These are phyloP conservation scores for Leptomonas seymouri DNA, from an alignment of 208 protist genomes.

Conservation along the genomic window DNA sequence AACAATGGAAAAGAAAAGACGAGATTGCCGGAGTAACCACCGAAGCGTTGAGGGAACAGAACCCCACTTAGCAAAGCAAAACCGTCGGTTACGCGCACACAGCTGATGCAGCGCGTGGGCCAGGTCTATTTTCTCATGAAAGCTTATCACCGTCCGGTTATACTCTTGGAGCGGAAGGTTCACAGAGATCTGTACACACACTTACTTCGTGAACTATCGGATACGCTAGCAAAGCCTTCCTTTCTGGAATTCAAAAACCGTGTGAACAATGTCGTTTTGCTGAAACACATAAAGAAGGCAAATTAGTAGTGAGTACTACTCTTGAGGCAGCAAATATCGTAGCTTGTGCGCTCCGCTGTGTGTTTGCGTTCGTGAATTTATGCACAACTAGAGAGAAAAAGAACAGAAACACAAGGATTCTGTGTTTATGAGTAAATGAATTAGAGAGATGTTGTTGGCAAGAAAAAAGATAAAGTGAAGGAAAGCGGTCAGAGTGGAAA, in stretches of 20 bases:
- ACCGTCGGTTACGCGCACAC: not conserved
- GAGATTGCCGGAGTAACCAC: no score
- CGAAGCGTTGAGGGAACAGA: no score
- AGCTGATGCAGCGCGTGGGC: no score
- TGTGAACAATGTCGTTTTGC: not conserved
- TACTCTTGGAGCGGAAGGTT: not conserved
- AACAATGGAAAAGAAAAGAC: no score
- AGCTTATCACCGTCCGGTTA: no score
- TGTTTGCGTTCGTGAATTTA: not conserved
- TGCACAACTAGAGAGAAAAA: constrained; percentile 4
- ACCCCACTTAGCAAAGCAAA: not conserved
- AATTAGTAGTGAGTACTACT: not conserved
- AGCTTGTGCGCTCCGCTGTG: not conserved
- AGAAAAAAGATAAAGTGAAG: not conserved
- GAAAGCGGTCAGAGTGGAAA: not conserved
- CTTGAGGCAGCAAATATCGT: not conserved
- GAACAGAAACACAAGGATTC: constrained; percentile 1
- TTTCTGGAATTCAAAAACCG: not conserved
- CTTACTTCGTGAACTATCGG: not conserved
- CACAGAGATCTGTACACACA: not conserved
- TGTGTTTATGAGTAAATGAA: not conserved
- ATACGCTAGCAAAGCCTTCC: no score
- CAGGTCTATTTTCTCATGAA: no score
- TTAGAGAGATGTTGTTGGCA: not conserved
- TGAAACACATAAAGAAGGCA: not conserved